Evolutionary conservation across 805 yeast species (phyloP).

Genomic region (Candida ipomoeae): DNA sequence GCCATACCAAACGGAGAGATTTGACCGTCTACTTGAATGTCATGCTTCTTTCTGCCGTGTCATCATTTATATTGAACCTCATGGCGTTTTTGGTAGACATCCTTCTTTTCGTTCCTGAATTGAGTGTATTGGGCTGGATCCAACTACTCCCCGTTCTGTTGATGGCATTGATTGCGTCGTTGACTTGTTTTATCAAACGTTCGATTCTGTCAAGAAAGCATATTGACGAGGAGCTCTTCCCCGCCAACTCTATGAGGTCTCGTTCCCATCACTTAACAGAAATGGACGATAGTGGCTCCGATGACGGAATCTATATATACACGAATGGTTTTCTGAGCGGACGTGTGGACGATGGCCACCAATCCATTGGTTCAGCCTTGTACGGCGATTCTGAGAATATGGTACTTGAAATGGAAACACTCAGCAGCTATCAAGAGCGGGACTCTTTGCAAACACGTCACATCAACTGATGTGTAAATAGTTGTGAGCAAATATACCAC

Average conservation of each 20-base stretch:
- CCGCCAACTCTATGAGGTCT: conserved; percentile 9
- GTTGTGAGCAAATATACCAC: neutral
- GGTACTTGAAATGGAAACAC: conserved; percentile 1
- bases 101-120: conserved; percentile 66
- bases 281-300: conserved; percentile 33
- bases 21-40: conserved; percentile 39
- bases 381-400: neutral
- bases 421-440: neutral
- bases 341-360: conserved; percentile 5
- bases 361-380: neutral
- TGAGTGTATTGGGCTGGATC: conserved; percentile 85
- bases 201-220: conserved; percentile 50
- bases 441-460: neutral
- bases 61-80: conserved; percentile 64
- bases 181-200: conserved; percentile 70
- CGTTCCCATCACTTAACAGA: conserved; percentile 3
- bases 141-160: conserved; percentile 64
- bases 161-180: conserved; percentile 58
- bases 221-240: conserved; percentile 25
- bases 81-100: conserved; percentile 81
- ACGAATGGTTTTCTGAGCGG: conserved; percentile 38
- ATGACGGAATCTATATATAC: conserved; percentile 41
- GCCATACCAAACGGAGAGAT: conserved; percentile 2
- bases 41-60: conserved; percentile 55
- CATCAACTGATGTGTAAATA: neutral